Percentiles rank a stretch among this genome's conserved stretches.
These are phyloP conservation scores for Salvia splendens DNA, from an alignment of 257 asterid genomes.

Conservation along the genomic window DNA sequence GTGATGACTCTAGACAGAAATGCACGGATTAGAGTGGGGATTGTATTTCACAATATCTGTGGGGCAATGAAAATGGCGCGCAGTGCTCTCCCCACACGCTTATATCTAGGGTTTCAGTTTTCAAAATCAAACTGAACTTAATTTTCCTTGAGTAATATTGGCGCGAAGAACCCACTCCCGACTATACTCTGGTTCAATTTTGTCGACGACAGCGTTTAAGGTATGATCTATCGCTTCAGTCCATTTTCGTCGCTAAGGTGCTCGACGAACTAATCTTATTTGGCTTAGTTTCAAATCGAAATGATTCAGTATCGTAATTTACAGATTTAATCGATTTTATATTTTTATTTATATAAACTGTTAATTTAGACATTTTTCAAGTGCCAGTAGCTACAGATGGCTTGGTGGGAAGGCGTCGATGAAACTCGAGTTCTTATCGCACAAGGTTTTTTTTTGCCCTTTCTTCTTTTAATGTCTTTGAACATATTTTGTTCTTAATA, in stretches of 20 bases:
- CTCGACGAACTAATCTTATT: neutral
- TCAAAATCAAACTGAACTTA: neutral
- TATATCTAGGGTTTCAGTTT: conserved; percentile 31
- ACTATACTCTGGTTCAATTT: neutral
- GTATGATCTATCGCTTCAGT: neutral
- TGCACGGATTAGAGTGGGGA: no score
- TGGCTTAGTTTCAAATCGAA: neutral
- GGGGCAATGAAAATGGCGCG: conserved; percentile 36
- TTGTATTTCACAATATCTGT: no score
- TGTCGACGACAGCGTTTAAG: neutral
- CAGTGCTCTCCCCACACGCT: conserved; percentile 3
- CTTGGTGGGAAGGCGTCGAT: conserved; percentile 69
- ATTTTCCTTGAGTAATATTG: no score
- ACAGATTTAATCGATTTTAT: neutral
- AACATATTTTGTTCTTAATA: neutral
- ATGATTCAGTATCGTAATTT: neutral
- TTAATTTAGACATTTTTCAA: conserved; percentile 12
- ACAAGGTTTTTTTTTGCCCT: conserved; percentile 48
- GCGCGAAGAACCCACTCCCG: neutral
- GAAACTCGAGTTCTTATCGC: conserved; percentile 79
- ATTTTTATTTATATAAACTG: neutral
- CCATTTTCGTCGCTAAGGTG: neutral
- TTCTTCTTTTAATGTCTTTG: neutral
- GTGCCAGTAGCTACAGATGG: conserved; percentile 47
- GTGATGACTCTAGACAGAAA: no score